Percentiles rank a stretch among this genome's conserved stretches.
These are phyloP conservation scores for Tremella yokohamensis DNA, from an alignment of 768 basidiomycete species.

Conservation along the genomic window DNA sequence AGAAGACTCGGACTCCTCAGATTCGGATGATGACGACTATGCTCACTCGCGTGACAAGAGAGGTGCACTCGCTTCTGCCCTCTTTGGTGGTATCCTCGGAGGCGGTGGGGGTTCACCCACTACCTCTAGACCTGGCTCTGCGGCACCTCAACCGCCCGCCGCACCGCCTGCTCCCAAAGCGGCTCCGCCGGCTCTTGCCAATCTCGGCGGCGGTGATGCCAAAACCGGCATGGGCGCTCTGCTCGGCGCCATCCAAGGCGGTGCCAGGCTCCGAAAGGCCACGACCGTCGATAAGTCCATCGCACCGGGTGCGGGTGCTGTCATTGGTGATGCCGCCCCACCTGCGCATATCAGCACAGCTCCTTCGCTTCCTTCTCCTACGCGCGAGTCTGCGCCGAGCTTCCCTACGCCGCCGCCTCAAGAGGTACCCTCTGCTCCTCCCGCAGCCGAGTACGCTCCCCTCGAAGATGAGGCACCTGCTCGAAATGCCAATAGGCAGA, in stretches of 20 bases:
- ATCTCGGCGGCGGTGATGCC: constrained; percentile 47
- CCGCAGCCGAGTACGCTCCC: neutral
- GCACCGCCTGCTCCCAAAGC: constrained; percentile 37
- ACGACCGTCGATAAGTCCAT: constrained; percentile 79
- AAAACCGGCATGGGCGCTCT: constrained; percentile 58
- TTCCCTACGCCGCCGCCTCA: neutral
- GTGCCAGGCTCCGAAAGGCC: constrained; percentile 64
- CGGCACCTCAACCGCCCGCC: constrained; percentile 45
- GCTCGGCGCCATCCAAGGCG: constrained; percentile 75
- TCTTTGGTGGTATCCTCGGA: constrained; percentile 64
- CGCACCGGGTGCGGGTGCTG: constrained; percentile 56
- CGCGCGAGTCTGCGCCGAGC: constrained; percentile 16
- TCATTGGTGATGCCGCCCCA: constrained; percentile 67
- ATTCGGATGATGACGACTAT: constrained; percentile 76
- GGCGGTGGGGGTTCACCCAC: constrained; percentile 49
- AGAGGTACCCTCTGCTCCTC: neutral
- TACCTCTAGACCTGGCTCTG: constrained; percentile 45
- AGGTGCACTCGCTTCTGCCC: constrained; percentile 67
- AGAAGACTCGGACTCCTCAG: constrained; percentile 56
- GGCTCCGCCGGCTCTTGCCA: constrained; percentile 56
- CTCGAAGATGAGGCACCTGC: constrained; percentile 18
- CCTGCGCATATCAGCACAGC: constrained; percentile 65
- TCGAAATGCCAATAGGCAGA: constrained; percentile 62
- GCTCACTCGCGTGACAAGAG: constrained; percentile 63
- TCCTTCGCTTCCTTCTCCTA: constrained; percentile 33